phyloP scores from a whole-genome alignment of 2,329 filamentous ascomycete genomes.

The Cladophialophora psammophila region DNA sequence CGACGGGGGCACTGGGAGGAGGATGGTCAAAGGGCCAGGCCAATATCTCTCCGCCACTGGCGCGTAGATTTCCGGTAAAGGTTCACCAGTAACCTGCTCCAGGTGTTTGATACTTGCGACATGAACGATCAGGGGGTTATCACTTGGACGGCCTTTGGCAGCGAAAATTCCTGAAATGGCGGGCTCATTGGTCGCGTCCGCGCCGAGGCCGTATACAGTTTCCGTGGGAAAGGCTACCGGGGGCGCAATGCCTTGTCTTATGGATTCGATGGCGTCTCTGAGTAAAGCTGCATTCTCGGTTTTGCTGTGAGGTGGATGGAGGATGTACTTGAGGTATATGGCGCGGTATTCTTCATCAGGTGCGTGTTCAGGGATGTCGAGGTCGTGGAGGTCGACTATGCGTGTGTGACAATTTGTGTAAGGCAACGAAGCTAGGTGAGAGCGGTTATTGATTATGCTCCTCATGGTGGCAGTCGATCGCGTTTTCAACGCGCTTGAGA shows the following conservation, averaged over 20 bases:
- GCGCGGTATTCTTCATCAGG: slow-evolving; percentile 36
- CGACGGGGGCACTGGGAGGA: slow-evolving; percentile 75
- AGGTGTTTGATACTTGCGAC: slow-evolving; percentile 52
- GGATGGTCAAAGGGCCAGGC: slow-evolving; percentile 92
- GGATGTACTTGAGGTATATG: slow-evolving; percentile 33
- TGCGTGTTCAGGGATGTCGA: slow-evolving; percentile 36
- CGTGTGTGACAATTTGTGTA: slow-evolving; percentile 39
- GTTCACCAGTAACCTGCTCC: slow-evolving; percentile 32
- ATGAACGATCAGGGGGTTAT: slow-evolving; percentile 96
- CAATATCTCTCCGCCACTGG: slow-evolving; percentile 84
- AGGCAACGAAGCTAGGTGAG: slow-evolving; percentile 24
- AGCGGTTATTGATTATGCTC: slow-evolving; percentile 16
- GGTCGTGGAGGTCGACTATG: slow-evolving; percentile 31
- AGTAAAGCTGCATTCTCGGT: slow-evolving; percentile 29
- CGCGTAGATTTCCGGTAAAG: slow-evolving; percentile 76
- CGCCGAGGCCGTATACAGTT: slow-evolving; percentile 96
- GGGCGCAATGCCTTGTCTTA: slow-evolving; percentile 37
- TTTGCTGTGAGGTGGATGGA: not conserved
- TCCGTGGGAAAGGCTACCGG: slow-evolving; percentile 97
- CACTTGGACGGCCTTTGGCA: slow-evolving; percentile 86
- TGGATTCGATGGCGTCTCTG: slow-evolving; percentile 35
- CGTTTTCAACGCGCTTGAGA: not conserved
- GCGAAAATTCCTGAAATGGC: slow-evolving; percentile 92
- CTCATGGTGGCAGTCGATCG: slow-evolving; percentile 24
- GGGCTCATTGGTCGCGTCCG: slow-evolving; percentile 84